Base-by-base conservation (phyloP, 2,329 filamentous ascomycete species). In the Verruconis gallopava region DNA sequence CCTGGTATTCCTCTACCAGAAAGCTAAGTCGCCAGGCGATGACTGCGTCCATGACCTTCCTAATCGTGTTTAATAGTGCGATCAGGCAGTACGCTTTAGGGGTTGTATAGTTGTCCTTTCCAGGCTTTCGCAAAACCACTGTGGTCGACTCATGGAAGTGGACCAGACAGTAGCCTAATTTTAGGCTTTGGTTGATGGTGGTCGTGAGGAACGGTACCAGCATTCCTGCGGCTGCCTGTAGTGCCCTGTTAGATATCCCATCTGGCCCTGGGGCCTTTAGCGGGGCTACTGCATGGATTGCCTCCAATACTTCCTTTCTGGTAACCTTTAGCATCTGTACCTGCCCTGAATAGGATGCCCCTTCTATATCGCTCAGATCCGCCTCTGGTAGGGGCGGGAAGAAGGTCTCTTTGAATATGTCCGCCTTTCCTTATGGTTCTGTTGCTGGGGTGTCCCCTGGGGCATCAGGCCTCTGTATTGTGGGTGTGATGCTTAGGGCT, bases 31-130 rank as follows among this genome's bases (percentile, higher is more conserved):
- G 39, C 20, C 45, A 42, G 4, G 51, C 49, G n/a, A 55, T 36
- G 4, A 57, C 43, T 25, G 45, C 37, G 12, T 59, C 55, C 15
- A 60, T 47, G 4, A 48, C 44, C 35, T 59, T 58, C 14, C 55
- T 49, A 5, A 53, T 44, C 4, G 53, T 58, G 43, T 54, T 52
- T 2, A 56, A 42, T 2, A 55, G 42, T 14, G 51, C 50, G 21
- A 53, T 55, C 2, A 50, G 54, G 9, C 48, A 35, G 44, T 58
- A 58, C 22, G 45, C 34, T 36, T 55, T 59, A 0, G 49, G 46
- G 28, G 43, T 37, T 5, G 42, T 50, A 44, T 57, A 59, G 38
- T 54, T 42, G n/a, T 44, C 38, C 44, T 58, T 56, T 21, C 47
- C 46, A 13, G 44, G 50, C 39, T 57, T 57, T n/a, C 49, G 47